A percentile compares a stretch with the other conserved stretches of the same genome.
phyloP scores from a whole-genome alignment of 768 basidiomycete species.

The Coprinellus micaceus region DNA sequence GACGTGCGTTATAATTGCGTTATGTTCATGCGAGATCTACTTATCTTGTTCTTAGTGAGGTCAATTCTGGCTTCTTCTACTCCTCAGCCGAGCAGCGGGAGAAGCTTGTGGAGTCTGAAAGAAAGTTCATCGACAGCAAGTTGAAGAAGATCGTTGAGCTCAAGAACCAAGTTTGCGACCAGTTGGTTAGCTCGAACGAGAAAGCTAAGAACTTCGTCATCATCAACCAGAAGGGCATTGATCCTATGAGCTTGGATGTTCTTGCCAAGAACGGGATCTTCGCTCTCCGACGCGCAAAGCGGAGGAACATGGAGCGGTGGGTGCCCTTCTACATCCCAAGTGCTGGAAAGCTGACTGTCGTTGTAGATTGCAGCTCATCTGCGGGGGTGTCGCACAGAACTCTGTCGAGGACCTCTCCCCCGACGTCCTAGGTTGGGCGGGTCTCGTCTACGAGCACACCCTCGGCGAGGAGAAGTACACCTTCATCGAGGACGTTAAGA shows the following conservation, averaged over 20 bases:
- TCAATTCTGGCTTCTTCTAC: constrained; percentile 99
- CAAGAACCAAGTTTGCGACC: constrained; percentile 95
- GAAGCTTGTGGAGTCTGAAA: constrained; percentile 96
- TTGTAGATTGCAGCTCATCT: constrained; percentile 81
- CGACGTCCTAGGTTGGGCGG: constrained; percentile 92
- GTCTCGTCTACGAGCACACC: constrained; percentile 97
- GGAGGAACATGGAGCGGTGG: constrained; percentile 98
- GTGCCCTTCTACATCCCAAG: constrained; percentile 14
- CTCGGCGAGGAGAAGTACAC: constrained; percentile 99
- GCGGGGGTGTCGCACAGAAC: constrained; percentile 95
- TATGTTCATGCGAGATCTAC: constrained; percentile 10
- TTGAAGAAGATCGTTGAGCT: constrained; percentile 95
- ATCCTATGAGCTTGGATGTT: constrained; percentile 93
- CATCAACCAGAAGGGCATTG: constrained; percentile 99
- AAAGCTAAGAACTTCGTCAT: constrained; percentile 87
- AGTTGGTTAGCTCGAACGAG: constrained; percentile 77
- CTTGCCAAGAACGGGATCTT: constrained; percentile 96
- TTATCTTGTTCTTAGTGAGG: constrained; percentile 61
- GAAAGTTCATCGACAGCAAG: constrained; percentile 89
- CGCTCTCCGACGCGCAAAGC: constrained; percentile 90
- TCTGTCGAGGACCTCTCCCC: constrained; percentile 95
- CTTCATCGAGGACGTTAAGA: constrained; percentile 94
- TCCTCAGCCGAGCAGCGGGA: constrained; percentile 97
- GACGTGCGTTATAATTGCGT: constrained; percentile 63
- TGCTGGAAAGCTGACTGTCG: constrained; percentile 1